Percentiles rank a stretch among this genome's conserved stretches.
phyloP scores from a whole-genome alignment of 306 rosid species.

The Rosa multiflora region DNA sequence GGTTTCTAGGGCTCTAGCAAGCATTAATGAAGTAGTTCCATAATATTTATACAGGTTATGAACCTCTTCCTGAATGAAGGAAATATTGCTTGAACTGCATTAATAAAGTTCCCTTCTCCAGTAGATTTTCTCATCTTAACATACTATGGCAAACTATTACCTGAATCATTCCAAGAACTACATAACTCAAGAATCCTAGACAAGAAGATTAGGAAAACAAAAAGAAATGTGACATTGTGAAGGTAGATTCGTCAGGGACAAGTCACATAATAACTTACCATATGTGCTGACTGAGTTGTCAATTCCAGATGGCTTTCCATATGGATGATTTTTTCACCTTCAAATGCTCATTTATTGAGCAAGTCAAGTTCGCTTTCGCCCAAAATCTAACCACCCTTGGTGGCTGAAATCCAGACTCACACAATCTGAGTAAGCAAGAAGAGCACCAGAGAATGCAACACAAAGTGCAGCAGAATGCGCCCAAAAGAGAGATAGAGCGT shows the following conservation, averaged over 20 bases:
- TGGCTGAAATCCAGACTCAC: constrained; percentile 53
- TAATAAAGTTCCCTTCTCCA: background rate
- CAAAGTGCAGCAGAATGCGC: constrained; percentile 48
- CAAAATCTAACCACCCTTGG: constrained; percentile 60
- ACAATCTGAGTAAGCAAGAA: constrained; percentile 64
- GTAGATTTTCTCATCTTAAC: background rate
- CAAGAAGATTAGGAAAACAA: background rate
- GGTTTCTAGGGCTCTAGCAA: background rate
- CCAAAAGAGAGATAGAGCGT: constrained; percentile 16
- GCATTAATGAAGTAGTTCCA: background rate
- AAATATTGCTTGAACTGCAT: background rate
- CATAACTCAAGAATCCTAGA: constrained; percentile 5
- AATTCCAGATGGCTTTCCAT: constrained; percentile 93
- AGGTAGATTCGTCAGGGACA: constrained; percentile 9
- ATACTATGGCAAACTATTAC: background rate
- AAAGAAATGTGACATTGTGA: background rate
- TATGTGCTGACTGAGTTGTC: constrained; percentile 93
- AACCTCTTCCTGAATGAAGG: background rate
- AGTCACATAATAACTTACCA: constrained; percentile 46
- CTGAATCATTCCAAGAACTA: constrained; percentile 4
- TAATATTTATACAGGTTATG: background rate
- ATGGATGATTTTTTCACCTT: constrained; percentile 93
- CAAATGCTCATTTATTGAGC: constrained; percentile 94
- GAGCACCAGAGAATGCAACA: constrained; percentile 73
- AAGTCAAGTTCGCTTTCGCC: constrained; percentile 63